Evolutionary conservation across 257 asterid species (phyloP), one percentile per base, ranked within the genome.

Genomic region (Capsicum chinense): DNA sequence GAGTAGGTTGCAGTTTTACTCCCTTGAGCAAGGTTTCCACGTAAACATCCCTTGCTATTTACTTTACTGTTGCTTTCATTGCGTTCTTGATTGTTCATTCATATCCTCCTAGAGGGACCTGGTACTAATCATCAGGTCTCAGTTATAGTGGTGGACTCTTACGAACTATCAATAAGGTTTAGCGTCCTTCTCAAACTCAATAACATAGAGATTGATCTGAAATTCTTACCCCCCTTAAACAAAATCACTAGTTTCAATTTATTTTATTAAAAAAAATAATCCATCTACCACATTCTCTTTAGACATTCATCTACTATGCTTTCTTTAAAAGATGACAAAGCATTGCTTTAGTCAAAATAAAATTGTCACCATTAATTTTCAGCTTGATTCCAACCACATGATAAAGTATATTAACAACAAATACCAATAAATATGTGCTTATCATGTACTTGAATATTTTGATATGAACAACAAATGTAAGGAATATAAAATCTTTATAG

Each of bases 151-250:
- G 33, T 26, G 33, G 33, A 26, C 33, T 26, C 33, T 26, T 26
- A 26, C 33, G 33, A 26, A 26, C 33, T 26, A 26, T 26, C 33
- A 26, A 26, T 26, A 26, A 39, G 44, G 59, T 74, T 74, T 74
- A 48, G 44, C 60, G 48, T 74, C 80, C 80, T 50, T 74, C 80
- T 6, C 42, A 13, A 74, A 74, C 17, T 74, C 44, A 74, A 73
- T 10, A 48, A 48, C 80, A 73, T 19, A 73, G 39, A 73, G 58
- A n/a, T 19, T 48, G 42, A 73, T 73, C 42, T 73, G 80, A 48
- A 47, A 48, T 19, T 48, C 80, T 73, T 48, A 73, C 80, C 42
- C 19, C 42, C 3, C 59, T 47, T 48, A 48, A 48, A 48, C n/a
- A 74, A 74, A 19, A 50, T 19, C 19, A 56, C 60, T 44, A 48